These are phyloP conservation scores for Crithidia sp. DNA, from an alignment of 208 protist genomes.

Conservation along the genomic window DNA sequence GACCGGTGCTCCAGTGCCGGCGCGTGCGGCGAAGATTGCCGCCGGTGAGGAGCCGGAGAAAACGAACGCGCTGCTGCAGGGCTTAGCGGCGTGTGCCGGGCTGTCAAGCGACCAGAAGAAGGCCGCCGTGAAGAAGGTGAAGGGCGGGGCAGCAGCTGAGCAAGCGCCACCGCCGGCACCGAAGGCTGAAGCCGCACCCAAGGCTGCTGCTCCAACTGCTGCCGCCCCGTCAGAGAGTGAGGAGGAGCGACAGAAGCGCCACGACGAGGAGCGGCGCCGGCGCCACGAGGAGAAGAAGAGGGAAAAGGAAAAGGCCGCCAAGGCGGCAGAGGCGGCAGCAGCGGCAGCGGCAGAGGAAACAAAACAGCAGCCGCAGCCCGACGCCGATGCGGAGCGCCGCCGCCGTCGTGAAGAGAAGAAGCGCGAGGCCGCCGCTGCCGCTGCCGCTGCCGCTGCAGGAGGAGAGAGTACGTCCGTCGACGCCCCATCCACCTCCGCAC, in stretches of 20 bases:
- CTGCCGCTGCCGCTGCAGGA: neutral
- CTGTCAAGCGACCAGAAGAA: constrained; percentile 67
- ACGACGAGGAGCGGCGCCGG: constrained; percentile 61
- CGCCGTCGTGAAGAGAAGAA: constrained; percentile 41
- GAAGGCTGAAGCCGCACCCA: neutral
- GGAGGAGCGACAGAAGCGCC: constrained; percentile 65
- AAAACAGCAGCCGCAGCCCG: constrained; percentile 22
- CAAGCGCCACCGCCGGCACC: constrained; percentile 4
- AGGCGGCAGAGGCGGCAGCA: neutral
- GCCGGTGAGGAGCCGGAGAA: constrained; percentile 86
- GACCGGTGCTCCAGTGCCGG: constrained; percentile 61
- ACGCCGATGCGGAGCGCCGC: constrained; percentile 31
- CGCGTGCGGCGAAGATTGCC: constrained; percentile 84
- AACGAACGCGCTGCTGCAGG: constrained; percentile 89
- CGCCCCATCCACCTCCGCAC: neutral
- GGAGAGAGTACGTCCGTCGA: neutral
- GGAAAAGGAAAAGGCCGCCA: constrained; percentile 31
- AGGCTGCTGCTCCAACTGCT: neutral
- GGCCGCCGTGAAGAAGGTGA: constrained; percentile 65
- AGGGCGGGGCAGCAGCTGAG: constrained; percentile 28
- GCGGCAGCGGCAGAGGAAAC: constrained; percentile 13
- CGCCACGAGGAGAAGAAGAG: constrained; percentile 62
- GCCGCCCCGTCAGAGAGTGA: constrained; percentile 36
- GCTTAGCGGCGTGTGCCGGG: constrained; percentile 72
- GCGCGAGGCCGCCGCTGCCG: constrained; percentile 20